phyloP scores from a whole-genome alignment of 2,329 filamentous ascomycete species.

The Gyromitra esculenta region DNA sequence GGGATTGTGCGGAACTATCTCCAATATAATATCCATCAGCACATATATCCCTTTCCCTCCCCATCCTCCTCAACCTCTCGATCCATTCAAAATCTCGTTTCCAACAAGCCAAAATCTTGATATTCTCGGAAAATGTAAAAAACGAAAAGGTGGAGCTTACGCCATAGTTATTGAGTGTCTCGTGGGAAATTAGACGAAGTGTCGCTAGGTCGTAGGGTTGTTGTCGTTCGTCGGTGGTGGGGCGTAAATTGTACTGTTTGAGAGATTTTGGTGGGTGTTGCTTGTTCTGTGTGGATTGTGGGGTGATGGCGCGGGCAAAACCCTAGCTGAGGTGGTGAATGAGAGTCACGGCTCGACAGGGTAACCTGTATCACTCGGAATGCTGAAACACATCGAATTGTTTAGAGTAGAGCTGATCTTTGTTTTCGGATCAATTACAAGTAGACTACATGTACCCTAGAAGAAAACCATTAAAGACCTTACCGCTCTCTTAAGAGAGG shows the following conservation, averaged over 20 bases:
- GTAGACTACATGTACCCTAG: no score
- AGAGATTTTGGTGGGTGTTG: slow-evolving; percentile 34
- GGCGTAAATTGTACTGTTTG: slow-evolving; percentile 40
- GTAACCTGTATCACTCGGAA: slow-evolving; percentile 16
- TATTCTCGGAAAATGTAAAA: not conserved
- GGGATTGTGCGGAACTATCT: slow-evolving; percentile 54
- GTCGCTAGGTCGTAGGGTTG: slow-evolving; percentile 39
- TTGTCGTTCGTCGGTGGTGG: slow-evolving; percentile 53
- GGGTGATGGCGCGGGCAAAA: slow-evolving; percentile 26
- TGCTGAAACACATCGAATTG: not conserved
- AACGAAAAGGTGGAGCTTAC: slow-evolving; percentile 48
- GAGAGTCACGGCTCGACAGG: slow-evolving; percentile 45
- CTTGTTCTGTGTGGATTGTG: slow-evolving; percentile 45
- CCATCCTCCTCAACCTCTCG: not conserved
- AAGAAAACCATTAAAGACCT: no score
- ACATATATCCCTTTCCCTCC: slow-evolving; percentile 10
- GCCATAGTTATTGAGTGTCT: slow-evolving; percentile 50
- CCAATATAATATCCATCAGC: slow-evolving; percentile 32
- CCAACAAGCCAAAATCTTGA: slow-evolving; percentile 22
- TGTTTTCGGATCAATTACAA: no score
- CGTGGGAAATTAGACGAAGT: slow-evolving; percentile 33
- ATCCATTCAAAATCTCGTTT: slow-evolving; percentile 11
- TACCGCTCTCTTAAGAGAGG: no score
- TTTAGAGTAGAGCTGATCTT: not conserved
- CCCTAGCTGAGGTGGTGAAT: slow-evolving; percentile 24